These are phyloP conservation scores for Coprinopsis sp. DNA, from an alignment of 768 basidiomycete genomes.

Conservation along the genomic window DNA sequence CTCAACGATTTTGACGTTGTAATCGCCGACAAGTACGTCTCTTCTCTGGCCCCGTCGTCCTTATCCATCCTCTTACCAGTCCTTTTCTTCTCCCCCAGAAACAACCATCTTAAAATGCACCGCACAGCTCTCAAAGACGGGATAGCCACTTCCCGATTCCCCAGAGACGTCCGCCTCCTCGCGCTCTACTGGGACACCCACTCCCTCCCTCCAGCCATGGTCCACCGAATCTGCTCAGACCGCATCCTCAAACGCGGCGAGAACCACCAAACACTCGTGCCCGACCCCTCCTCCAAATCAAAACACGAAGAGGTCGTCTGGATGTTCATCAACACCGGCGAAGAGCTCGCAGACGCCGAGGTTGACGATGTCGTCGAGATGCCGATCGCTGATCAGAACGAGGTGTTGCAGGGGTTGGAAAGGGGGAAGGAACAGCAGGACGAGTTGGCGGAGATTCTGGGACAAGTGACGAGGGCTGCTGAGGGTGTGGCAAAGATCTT, in stretches of 20 bases:
- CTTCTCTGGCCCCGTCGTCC: neutral
- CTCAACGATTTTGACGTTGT: constrained; percentile 69
- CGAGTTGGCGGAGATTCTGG: constrained; percentile 34
- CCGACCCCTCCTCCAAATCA: constrained; percentile 39
- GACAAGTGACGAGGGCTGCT: constrained; percentile 54
- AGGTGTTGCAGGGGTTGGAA: neutral
- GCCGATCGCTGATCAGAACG: constrained; percentile 31
- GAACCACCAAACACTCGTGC: constrained; percentile 80
- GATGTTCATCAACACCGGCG: constrained; percentile 63
- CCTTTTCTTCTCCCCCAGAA: constrained; percentile 34
- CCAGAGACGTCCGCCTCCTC: constrained; percentile 71
- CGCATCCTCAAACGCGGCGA: constrained; percentile 73
- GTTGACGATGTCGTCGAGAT: constrained; percentile 70
- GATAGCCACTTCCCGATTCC: constrained; percentile 37
- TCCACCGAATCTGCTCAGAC: constrained; percentile 74
- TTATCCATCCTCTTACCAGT: neutral
- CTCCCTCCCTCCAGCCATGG: constrained; percentile 49
- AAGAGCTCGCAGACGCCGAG: constrained; percentile 55
- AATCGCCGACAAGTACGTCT: constrained; percentile 83
- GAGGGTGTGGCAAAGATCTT: constrained; percentile 40
- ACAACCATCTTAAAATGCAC: constrained; percentile 85
- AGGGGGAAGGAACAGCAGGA: neutral
- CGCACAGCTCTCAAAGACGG: constrained; percentile 65
- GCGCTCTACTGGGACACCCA: constrained; percentile 73
- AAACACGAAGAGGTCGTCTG: constrained; percentile 79